Percentiles rank a stretch among this genome's conserved stretches.
Evolutionary conservation across 2,329 filamentous ascomycete species (phyloP).

Genomic region (Pseudopithomyces maydicus): DNA sequence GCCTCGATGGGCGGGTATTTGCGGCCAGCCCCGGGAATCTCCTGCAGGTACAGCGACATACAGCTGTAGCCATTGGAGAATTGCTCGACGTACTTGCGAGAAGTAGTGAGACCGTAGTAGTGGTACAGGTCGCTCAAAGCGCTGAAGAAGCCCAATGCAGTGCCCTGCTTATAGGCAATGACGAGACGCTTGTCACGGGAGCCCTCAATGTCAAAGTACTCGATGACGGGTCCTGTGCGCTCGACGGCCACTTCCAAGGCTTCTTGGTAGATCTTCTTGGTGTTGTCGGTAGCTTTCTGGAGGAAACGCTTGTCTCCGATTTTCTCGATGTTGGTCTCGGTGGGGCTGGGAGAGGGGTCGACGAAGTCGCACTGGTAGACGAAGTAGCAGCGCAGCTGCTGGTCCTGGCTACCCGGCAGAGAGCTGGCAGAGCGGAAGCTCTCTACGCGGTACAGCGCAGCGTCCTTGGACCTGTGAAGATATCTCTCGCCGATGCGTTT

Average conservation of each 20-base stretch:
- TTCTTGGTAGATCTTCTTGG: constrained; percentile 92
- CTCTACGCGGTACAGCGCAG: constrained; percentile 87
- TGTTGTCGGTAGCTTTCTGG: constrained; percentile 94
- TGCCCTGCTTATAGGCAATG: constrained; percentile 91
- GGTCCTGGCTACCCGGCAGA: constrained; percentile 74
- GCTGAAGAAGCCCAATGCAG: constrained; percentile 91
- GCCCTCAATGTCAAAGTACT: constrained; percentile 94
- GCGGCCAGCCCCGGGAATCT: constrained; percentile 56
- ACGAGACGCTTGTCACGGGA: constrained; percentile 92
- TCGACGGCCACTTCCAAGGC: constrained; percentile 85
- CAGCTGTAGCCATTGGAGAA: constrained; percentile 98
- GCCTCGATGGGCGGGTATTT: constrained; percentile 82
- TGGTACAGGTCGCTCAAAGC: constrained; percentile 95
- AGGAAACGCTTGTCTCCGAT: constrained; percentile 94
- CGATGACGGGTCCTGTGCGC: constrained; percentile 91
- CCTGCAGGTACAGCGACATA: constrained; percentile 92
- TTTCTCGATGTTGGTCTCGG: constrained; percentile 86
- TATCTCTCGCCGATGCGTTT: constrained; percentile 94
- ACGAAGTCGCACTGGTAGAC: constrained; percentile 96
- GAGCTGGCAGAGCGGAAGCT: constrained; percentile 91
- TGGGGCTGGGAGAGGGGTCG: constrained; percentile 71
- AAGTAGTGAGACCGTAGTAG: constrained; percentile 96
- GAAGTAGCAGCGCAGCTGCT: constrained; percentile 95
- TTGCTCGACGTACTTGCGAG: constrained; percentile 95
- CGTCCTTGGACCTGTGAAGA: constrained; percentile 74